phyloP scores from a whole-genome alignment of 371 early-diverging fungal species.

The Mucor racemosus region DNA sequence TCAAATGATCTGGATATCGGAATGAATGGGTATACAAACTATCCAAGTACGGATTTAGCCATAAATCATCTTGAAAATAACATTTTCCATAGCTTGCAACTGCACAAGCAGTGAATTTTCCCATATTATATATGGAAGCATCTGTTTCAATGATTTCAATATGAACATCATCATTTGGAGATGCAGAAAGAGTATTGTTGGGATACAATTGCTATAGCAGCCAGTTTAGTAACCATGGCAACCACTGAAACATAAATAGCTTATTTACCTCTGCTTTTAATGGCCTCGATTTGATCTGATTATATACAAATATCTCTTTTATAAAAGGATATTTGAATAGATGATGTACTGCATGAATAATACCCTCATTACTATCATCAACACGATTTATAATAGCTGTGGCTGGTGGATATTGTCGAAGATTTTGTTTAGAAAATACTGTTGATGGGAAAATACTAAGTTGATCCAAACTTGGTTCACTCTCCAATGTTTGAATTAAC shows the following conservation, averaged over 20 bases:
- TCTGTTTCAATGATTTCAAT: constrained; percentile 21
- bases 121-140: constrained; percentile 3
- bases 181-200: background rate
- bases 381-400: constrained; percentile 61
- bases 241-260: background rate
- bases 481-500: constrained; percentile 28
- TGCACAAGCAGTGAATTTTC: constrained; percentile 46
- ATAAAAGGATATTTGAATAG: constrained; percentile 46
- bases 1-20: constrained; percentile 52
- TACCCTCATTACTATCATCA: constrained; percentile 43
- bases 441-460: constrained; percentile 3
- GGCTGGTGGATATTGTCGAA: constrained; percentile 30
- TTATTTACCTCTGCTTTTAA: constrained; percentile 23
- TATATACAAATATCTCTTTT: constrained; percentile 54
- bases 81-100: constrained; percentile 55
- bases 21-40: constrained; percentile 63
- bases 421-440: background rate
- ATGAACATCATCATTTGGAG: background rate
- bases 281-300: constrained; percentile 40
- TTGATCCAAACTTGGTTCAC: constrained; percentile 37
- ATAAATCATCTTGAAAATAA: constrained; percentile 69
- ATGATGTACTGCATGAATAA: constrained; percentile 48
- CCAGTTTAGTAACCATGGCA: background rate
- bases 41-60: constrained; percentile 66
- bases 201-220: background rate